Percentiles rank a stretch among this genome's conserved stretches.
Evolutionary conservation across 2,329 filamentous ascomycete species (phyloP).

Genomic region (Macroventuria anomochaeta): DNA sequence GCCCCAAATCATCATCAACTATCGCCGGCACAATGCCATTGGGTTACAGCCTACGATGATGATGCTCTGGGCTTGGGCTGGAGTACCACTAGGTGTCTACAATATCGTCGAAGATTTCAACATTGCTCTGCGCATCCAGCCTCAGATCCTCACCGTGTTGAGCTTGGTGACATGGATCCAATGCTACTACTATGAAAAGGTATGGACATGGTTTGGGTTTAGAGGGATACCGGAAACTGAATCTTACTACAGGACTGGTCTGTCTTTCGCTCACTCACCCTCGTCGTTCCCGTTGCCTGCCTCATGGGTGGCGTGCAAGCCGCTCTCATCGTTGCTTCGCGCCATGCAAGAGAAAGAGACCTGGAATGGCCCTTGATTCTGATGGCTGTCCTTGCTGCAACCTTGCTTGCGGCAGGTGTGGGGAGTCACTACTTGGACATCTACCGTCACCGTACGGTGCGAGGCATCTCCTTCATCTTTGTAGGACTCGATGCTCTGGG

Average conservation of each 20-base stretch:
- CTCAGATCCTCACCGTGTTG: constrained; percentile 61
- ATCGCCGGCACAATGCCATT: constrained; percentile 68
- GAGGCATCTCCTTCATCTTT: constrained; percentile 75
- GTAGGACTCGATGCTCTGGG: constrained; percentile 73
- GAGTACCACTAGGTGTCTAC: constrained; percentile 69
- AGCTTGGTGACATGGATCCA: constrained; percentile 63
- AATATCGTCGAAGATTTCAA: constrained; percentile 63
- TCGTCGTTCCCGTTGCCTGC: constrained; percentile 60
- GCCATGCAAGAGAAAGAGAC: constrained; percentile 53
- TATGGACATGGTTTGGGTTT: background rate
- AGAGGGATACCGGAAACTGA: background rate
- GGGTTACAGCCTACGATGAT: constrained; percentile 74
- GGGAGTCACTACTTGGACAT: constrained; percentile 74
- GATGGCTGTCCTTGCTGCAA: constrained; percentile 71
- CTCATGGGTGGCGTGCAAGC: constrained; percentile 67
- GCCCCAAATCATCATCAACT: constrained; percentile 73
- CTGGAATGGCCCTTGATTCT: constrained; percentile 68
- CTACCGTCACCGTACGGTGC: constrained; percentile 68
- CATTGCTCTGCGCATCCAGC: constrained; percentile 61
- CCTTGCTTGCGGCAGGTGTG: constrained; percentile 69
- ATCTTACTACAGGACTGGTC: constrained; percentile 57
- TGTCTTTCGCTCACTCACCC: constrained; percentile 55
- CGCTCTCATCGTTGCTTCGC: constrained; percentile 64
- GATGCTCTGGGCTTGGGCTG: constrained; percentile 73
- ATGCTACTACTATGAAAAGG: constrained; percentile 61